Base-by-base conservation (phyloP, 1,284 basidiomycete species). In the Moesziomyces aphidis region DNA sequence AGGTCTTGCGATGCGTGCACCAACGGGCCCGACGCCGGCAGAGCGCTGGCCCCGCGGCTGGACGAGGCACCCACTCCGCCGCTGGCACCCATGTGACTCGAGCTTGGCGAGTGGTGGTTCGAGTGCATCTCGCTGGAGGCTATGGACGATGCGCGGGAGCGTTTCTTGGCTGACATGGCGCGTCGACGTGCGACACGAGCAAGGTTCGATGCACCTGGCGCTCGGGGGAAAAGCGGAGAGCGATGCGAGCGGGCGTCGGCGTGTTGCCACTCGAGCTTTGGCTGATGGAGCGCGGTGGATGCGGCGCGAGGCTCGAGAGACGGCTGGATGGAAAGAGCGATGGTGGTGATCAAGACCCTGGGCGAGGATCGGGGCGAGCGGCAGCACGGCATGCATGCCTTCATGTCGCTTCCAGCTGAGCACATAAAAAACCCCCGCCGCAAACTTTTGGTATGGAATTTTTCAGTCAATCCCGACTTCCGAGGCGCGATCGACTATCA, bases 1-100 rank as follows among this genome's bases (percentile, higher is more conserved):
- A 76, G 61, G 43, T 69, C 65, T 31, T 76, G 73, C 0, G 69
- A 68, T 19, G 73, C 61, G 39, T 76, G 73, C 3, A 76, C 73
- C 8, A 76, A 56, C 4, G 73, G 73, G 1, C 69, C 69, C 0
- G 66, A 67, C 0, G 63, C 63, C 4, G 73, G 73, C 2, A 61
- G 34, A 4, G 60, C 48, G 13, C 43, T 47, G 5, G 64, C 51
- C 34, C 57, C 64, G 5, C 64, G 57, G 26, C 63, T 71, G 11
- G 61, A 67, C 0, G 73, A 75, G 39, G 54, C 60, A 4, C 47
- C 65, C 5, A 34, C 57, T 3, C 34, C 61, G 23, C 50, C 51
- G 43, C 48, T 48, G 4, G 43, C 61, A 22, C 11, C 53, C 7
- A 24, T 19, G 31, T 53, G 42, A 21, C 50, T 22, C 3, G 59